Percentiles rank a stretch among this genome's conserved stretches.
Evolutionary conservation across 176 grass and related monocot species (phyloP).

Genomic region (Avena insularis): DNA sequence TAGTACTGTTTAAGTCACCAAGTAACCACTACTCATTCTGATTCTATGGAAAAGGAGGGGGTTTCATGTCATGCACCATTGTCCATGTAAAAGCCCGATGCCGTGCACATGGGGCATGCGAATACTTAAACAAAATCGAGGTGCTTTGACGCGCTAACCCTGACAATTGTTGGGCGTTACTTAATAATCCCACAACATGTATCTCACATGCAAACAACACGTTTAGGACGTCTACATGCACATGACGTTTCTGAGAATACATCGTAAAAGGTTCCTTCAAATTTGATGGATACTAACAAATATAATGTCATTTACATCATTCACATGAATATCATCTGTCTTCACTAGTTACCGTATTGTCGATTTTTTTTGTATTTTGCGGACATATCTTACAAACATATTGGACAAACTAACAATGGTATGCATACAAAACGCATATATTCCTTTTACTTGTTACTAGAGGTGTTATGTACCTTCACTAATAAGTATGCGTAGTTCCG

Average conservation of each 20-base stretch:
- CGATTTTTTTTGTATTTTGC: no score
- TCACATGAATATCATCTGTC: no score
- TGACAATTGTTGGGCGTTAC: neutral
- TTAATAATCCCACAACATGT: neutral
- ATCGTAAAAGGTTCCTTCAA: no score
- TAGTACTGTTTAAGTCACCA: neutral
- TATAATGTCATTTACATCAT: no score
- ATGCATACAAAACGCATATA: no score
- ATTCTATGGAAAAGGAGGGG: neutral
- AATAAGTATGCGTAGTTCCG: no score
- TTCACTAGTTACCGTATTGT: no score
- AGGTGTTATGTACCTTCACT: no score
- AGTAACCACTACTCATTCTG: neutral
- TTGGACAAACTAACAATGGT: no score
- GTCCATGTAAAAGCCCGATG: neutral
- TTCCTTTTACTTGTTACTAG: no score
- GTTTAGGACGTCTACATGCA: neutral
- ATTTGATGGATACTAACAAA: no score
- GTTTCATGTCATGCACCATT: neutral
- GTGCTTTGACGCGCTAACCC: neutral
- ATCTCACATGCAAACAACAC: neutral
- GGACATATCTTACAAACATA: no score
- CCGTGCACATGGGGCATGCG: neutral
- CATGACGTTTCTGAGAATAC: neutral
- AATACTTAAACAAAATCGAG: conserved; percentile 3